Evolutionary conservation across 1,284 basidiomycete genomes (phyloP).

Genomic region (Inonotus hispidus): DNA sequence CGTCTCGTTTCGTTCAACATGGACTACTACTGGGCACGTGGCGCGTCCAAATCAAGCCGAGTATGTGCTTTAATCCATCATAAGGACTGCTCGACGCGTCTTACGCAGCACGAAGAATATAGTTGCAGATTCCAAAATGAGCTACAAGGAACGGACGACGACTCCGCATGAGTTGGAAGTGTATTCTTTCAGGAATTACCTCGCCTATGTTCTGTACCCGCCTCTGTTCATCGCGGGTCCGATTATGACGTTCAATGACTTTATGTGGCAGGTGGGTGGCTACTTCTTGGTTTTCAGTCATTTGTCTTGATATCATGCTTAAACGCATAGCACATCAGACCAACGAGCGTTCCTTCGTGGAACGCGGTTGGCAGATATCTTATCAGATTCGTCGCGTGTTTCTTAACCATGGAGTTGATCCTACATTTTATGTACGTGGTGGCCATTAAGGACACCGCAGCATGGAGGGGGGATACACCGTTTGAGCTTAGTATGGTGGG

Average conservation of each 20-base stretch:
- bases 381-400: slow-evolving; percentile 64
- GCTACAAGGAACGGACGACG: slow-evolving; percentile 54
- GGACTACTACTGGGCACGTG: slow-evolving; percentile 85
- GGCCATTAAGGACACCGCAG: slow-evolving; percentile 87
- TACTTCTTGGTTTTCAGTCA: slow-evolving; percentile 8
- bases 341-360: slow-evolving; percentile 35
- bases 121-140: slow-evolving; percentile 31
- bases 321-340: slow-evolving; percentile 46
- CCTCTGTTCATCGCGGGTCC: slow-evolving; percentile 96
- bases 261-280: slow-evolving; percentile 74
- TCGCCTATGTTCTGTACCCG: slow-evolving; percentile 82
- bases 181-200: slow-evolving; percentile 55
- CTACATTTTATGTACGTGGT: slow-evolving; percentile 96
- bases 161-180: slow-evolving; percentile 40
- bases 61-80: neutral
- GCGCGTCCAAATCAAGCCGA: slow-evolving; percentile 26
- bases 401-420: slow-evolving; percentile 87
- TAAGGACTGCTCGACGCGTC: neutral
- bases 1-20: slow-evolving; percentile 89
- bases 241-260: slow-evolving; percentile 96
- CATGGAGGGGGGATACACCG: slow-evolving; percentile 70
- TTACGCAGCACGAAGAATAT: slow-evolving; percentile 23
- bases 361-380: slow-evolving; percentile 43
- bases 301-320: slow-evolving; percentile 1
- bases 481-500: slow-evolving; percentile 89